Conservation (phyloP, 2,329 filamentous ascomycete genomes). For the Monosporascus sp. region DNA sequence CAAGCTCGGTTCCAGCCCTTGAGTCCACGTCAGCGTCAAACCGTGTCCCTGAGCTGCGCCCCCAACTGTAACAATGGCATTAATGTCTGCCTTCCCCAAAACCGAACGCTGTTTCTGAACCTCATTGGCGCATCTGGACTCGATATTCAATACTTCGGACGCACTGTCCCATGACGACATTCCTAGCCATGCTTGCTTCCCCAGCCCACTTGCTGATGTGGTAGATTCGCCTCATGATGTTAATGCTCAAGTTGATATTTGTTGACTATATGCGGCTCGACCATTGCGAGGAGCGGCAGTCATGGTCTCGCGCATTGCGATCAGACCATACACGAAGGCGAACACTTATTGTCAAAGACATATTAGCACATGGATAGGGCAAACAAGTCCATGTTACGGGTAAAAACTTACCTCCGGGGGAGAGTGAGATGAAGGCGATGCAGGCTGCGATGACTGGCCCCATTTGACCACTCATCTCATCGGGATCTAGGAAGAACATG, state of each 20-base stretch:
- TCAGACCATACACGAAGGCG: constrained; percentile 43
- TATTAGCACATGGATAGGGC: background rate
- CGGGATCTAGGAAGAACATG: constrained; percentile 47
- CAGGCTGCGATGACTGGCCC: constrained; percentile 40
- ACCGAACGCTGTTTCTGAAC: no score
- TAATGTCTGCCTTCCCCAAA: no score
- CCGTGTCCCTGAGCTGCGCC: background rate
- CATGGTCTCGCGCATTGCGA: constrained; percentile 40
- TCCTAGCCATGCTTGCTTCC: background rate
- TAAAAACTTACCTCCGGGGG: constrained; percentile 38
- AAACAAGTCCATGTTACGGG: no score
- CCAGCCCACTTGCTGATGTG: background rate
- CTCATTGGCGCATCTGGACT: background rate
- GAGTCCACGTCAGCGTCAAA: background rate
- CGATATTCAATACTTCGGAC: background rate
- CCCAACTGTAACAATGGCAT: background rate
- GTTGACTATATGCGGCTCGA: background rate
- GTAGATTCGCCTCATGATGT: background rate
- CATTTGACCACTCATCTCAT: constrained; percentile 34
- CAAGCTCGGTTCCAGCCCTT: no score
- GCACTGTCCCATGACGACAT: background rate
- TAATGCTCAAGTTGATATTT: background rate
- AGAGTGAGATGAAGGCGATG: constrained; percentile 38
- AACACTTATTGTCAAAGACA: constrained; percentile 32
- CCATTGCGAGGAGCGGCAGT: background rate